Percentiles rank a stretch among this genome's conserved stretches.
Evolutionary conservation across 1,284 basidiomycete genomes (phyloP).

Genomic region (Cutaneotrichosporon curvatum): DNA sequence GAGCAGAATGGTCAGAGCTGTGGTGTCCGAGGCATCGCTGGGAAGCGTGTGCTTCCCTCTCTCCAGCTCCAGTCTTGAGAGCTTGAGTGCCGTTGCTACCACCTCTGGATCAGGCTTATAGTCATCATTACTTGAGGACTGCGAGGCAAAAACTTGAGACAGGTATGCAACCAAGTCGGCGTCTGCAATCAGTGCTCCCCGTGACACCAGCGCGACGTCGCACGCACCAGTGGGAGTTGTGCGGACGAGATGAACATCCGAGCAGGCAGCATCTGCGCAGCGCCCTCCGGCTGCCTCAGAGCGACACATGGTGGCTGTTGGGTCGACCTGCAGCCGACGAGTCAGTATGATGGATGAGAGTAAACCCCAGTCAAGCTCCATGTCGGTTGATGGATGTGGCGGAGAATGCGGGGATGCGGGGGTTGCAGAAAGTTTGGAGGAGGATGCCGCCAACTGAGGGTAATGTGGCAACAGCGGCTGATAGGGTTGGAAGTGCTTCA

Average conservation of each 20-base stretch:
- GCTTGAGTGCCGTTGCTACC: constrained; percentile 7
- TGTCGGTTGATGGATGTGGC: background rate
- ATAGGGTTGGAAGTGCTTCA: constrained; percentile 18
- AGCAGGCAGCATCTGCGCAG: constrained; percentile 33
- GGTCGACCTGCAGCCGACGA: constrained; percentile 22
- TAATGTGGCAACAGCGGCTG: constrained; percentile 29
- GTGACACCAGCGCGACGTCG: constrained; percentile 5
- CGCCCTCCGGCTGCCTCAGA: constrained; percentile 34
- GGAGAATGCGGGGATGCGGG: background rate
- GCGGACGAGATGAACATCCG: constrained; percentile 28
- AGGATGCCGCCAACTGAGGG: constrained; percentile 23
- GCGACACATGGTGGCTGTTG: constrained; percentile 23
- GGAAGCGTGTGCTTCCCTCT: background rate
- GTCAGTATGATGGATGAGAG: constrained; percentile 36
- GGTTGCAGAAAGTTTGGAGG: background rate
- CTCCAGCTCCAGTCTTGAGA: background rate
- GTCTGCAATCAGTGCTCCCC: constrained; percentile 15
- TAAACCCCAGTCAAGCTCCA: constrained; percentile 22
- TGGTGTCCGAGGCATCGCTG: background rate
- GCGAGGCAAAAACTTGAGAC: background rate
- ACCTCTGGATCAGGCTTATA: background rate
- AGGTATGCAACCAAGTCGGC: constrained; percentile 32
- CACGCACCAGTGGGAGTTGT: constrained; percentile 30
- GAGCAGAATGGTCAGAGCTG: background rate
- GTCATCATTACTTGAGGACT: background rate